Evolutionary conservation across 2,329 filamentous ascomycete genomes (phyloP).

Genomic region (Rhynchosporium graminicola): DNA sequence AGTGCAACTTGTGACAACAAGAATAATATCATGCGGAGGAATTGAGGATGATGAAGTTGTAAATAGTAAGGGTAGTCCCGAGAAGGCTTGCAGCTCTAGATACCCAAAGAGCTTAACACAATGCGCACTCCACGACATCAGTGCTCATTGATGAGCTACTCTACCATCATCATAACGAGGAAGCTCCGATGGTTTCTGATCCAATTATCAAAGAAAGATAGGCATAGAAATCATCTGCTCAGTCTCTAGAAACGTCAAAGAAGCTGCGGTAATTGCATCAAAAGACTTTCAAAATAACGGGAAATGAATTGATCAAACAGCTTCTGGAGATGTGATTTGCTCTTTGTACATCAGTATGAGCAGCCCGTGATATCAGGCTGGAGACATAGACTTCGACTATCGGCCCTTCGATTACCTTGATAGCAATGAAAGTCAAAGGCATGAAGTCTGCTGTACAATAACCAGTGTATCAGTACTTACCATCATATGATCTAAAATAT

Average conservation of each 20-base stretch:
- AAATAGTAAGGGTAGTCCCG: not conserved
- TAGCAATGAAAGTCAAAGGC: not conserved
- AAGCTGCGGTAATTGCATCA: not conserved
- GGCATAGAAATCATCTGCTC: not conserved
- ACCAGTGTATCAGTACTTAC: not conserved
- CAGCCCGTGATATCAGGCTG: slow-evolving; percentile 4
- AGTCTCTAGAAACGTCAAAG: not conserved
- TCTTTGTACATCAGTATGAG: not conserved
- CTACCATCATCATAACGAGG: not conserved
- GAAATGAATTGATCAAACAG: not conserved
- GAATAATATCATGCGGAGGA: not conserved
- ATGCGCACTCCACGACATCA: slow-evolving; percentile 1
- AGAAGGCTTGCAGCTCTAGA: not conserved
- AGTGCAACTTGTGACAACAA: not conserved
- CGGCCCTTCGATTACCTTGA: not conserved
- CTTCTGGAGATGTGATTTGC: not conserved
- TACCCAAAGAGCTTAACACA: not conserved
- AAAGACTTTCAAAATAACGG: not conserved
- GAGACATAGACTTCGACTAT: slow-evolving; percentile 11
- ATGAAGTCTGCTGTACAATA: too few relatives aligned
- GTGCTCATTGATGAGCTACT: not conserved
- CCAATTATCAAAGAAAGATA: not conserved
- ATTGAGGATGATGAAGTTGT: not conserved
- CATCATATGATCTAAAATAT: not conserved
- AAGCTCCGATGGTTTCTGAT: not conserved